Evolutionary conservation across 2,329 filamentous ascomycete genomes (phyloP).

Genomic region (Cladobotryum mycophilum): DNA sequence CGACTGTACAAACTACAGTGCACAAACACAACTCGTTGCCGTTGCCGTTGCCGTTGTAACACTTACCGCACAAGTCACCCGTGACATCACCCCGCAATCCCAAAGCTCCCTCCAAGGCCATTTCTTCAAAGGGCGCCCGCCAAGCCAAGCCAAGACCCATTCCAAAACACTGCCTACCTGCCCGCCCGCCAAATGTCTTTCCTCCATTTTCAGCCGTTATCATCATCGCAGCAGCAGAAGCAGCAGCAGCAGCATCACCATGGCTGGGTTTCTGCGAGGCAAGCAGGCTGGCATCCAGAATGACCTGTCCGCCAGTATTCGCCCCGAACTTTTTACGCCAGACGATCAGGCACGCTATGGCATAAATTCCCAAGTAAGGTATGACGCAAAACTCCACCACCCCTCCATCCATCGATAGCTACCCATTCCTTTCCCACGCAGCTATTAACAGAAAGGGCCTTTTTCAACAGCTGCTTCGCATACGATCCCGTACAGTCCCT

Average conservation of each 20-base stretch:
- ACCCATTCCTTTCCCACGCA: conserved; percentile 16
- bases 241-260: conserved; percentile 30
- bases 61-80: too few species aligned
- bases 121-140: too few species aligned
- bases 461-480: conserved; percentile 58
- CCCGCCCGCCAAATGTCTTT: neutral
- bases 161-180: too few species aligned
- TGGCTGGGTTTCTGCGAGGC: conserved; percentile 83
- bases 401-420: neutral
- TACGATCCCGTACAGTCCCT: conserved; percentile 94
- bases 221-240: neutral
- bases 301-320: conserved; percentile 79
- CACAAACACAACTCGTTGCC: too few species aligned
- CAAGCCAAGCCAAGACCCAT: too few species aligned
- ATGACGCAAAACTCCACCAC: conserved; percentile 8
- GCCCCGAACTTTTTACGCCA: conserved; percentile 69
- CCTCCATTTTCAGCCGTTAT: neutral
- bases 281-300: conserved; percentile 91
- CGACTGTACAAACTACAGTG: too few species aligned
- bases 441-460: neutral
- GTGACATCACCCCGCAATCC: too few species aligned
- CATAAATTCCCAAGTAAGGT: conserved; percentile 70
- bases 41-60: too few species aligned
- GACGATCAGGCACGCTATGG: conserved; percentile 82
- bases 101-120: too few species aligned